Evolutionary conservation across 208 protist species (phyloP).

Genomic region (Jaenimonas drosophilae): DNA sequence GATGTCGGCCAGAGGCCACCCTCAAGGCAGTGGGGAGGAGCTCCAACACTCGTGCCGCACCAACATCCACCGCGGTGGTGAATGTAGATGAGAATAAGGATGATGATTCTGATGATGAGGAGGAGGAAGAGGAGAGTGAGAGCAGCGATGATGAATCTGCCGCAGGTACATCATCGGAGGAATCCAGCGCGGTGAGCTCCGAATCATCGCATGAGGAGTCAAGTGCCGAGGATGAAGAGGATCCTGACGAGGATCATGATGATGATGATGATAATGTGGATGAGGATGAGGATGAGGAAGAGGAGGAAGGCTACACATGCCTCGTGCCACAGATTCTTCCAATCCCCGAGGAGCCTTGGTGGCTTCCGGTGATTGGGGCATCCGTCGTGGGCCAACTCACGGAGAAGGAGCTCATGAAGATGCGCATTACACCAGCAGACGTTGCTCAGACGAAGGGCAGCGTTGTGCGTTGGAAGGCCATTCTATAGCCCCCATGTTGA

Average conservation of each 20-base stretch:
- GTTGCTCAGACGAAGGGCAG: slow-evolving; percentile 29
- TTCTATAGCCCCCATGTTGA: slow-evolving; percentile 15
- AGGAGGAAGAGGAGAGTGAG: slow-evolving; percentile 1
- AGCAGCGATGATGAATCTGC: slow-evolving; percentile 8
- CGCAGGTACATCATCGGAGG: slow-evolving; percentile 5
- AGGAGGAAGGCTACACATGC: slow-evolving; percentile 12
- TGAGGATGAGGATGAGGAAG: slow-evolving; percentile 2
- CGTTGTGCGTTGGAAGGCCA: slow-evolving; percentile 38
- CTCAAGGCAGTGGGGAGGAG: too few species aligned
- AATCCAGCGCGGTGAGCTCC: not conserved
- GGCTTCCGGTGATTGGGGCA: slow-evolving; percentile 38
- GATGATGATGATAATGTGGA: too few species aligned
- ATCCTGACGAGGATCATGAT: too few species aligned
- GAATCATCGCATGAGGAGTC: not conserved
- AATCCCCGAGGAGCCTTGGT: slow-evolving; percentile 28
- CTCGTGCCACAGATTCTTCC: slow-evolving; percentile 23
- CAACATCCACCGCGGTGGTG: too few species aligned
- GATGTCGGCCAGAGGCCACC: too few species aligned
- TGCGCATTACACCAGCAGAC: slow-evolving; percentile 30
- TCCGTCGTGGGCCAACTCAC: slow-evolving; percentile 40
- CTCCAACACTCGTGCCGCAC: too few species aligned
- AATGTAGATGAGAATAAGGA: not conserved
- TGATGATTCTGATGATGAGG: slow-evolving; percentile 7
- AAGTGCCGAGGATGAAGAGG: too few species aligned
- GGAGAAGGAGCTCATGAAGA: slow-evolving; percentile 22